Evolutionary conservation across 495 filamentous ascomycete species (phyloP).

Genomic region (Hypoxylon fragiforme): DNA sequence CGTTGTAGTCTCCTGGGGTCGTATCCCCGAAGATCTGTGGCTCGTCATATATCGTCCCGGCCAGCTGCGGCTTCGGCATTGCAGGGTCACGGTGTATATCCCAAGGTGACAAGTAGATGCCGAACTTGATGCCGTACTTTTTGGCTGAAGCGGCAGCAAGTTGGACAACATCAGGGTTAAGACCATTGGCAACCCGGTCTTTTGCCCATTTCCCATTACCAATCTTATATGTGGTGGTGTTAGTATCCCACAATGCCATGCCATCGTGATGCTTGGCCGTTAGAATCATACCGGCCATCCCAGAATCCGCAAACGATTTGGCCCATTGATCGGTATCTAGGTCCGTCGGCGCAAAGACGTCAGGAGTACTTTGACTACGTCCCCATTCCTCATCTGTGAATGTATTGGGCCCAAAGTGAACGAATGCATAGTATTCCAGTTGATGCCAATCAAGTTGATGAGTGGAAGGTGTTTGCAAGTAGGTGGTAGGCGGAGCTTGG

Average conservation of each 20-base stretch:
- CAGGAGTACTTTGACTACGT: conserved; percentile 27
- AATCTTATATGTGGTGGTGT: conserved; percentile 35
- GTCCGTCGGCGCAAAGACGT: conserved; percentile 29
- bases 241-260: conserved; percentile 35
- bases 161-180: conserved; percentile 31
- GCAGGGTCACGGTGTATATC: conserved; percentile 36
- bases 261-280: conserved; percentile 38
- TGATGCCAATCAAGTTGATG: conserved; percentile 34
- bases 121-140: conserved; percentile 36
- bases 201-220: conserved; percentile 31
- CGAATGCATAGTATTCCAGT: conserved; percentile 35
- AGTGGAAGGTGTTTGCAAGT: conserved; percentile 22
- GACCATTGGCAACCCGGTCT: conserved; percentile 16
- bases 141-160: conserved; percentile 33
- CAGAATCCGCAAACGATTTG: conserved; percentile 32
- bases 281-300: conserved; percentile 36
- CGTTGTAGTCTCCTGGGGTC: conserved; percentile 47
- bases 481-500: conserved; percentile 26
- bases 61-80: conserved; percentile 25
- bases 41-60: conserved; percentile 31
- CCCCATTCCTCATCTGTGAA: conserved; percentile 38
- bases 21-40: conserved; percentile 45
- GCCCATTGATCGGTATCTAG: conserved; percentile 39
- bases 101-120: conserved; percentile 36
- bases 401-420: conserved; percentile 37